These are phyloP conservation scores for Jamesozyma jinghongensis DNA, from an alignment of 805 yeast genomes.

Conservation along the genomic window DNA sequence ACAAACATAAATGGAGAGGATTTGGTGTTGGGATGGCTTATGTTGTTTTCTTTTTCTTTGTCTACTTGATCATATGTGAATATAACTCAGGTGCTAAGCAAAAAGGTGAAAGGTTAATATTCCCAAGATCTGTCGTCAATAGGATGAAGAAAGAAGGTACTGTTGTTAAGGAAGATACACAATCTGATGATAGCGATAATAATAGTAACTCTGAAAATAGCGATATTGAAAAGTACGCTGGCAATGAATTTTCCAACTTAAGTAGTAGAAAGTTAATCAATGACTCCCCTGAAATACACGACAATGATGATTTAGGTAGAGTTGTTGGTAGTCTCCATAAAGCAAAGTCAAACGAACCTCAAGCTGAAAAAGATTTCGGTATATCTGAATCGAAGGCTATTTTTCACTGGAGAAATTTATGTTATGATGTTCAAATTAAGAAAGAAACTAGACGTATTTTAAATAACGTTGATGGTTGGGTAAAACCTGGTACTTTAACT, in stretches of 20 bases:
- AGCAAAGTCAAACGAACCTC: conserved; percentile 4
- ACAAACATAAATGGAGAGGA: conserved; percentile 48
- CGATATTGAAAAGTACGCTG: not conserved
- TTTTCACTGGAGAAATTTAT: conserved; percentile 71
- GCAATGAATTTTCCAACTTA: too few species aligned
- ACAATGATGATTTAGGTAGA: too few species aligned
- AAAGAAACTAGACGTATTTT: conserved; percentile 51
- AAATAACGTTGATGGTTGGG: conserved; percentile 69
- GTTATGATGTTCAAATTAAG: conserved; percentile 59
- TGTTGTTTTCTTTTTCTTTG: conserved; percentile 40
- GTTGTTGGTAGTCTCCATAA: not conserved
- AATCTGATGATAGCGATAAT: not conserved
- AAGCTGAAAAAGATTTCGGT: conserved; percentile 11
- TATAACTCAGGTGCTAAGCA: conserved; percentile 43
- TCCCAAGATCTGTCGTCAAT: conserved; percentile 39
- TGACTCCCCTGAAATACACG: too few species aligned
- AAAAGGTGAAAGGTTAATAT: conserved; percentile 53
- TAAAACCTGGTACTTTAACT: conserved; percentile 72
- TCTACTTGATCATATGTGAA: conserved; percentile 44
- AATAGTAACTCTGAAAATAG: conserved; percentile 6
- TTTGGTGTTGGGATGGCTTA: conserved; percentile 49
- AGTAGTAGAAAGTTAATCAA: too few species aligned
- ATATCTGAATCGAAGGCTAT: conserved; percentile 36
- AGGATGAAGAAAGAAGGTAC: conserved; percentile 35
- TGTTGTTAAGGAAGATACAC: not conserved